Evolutionary conservation across 2,329 filamentous ascomycete genomes (phyloP), one percentile per base, ranked within the genome.

Genomic region (Phaeophleospora eucalypticola): DNA sequence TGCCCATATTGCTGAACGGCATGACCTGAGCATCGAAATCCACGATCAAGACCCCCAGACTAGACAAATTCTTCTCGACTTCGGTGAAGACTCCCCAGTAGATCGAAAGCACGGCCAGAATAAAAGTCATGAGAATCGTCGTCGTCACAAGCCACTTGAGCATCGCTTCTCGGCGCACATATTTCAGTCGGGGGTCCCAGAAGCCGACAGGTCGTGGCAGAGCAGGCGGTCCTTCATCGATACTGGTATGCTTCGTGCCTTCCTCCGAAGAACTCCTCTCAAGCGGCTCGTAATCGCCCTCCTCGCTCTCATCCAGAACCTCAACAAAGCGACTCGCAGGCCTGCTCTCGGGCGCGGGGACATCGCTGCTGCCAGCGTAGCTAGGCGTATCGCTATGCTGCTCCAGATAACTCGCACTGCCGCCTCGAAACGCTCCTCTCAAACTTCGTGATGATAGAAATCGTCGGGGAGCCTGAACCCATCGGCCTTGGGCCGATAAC

Each of bases 51-150:
- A 85, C 70, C 2, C 69, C 71, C 6, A 84, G 62, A 0, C 67
- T 64, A 2, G 65, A 66, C 15, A 76, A 64, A 43, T 78, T 80
- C 36, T 68, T 55, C 9, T 80, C 69, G 0, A 77, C 70, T 12
- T 70, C 58, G 57, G 71, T 79, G 16, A 84, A 74, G 0, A 76
- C 74, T 0, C 68, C 80, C 81, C 81, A 85, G 65, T 80, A 84
- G 2, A 84, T 64, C 0, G 78, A 82, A 0, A 85, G 60, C 3
- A 41, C 70, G 9, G 55, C 66, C 4, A 83, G 62, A 38, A 83
- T 77, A 56, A 81, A 82, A 3, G 69, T 55, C 59, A 77, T 76
- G 4, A 84, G 67, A 4, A 79, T 68, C 1, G 73, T 52, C 4
- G 77, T 73, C 0, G 69, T 73, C 32, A 68, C 51, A 3, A 54